A percentile compares a stretch with the other conserved stretches of the same genome.
Conservation (phyloP, 257 asterid species). For the Leptodermis oblonga region DNA sequence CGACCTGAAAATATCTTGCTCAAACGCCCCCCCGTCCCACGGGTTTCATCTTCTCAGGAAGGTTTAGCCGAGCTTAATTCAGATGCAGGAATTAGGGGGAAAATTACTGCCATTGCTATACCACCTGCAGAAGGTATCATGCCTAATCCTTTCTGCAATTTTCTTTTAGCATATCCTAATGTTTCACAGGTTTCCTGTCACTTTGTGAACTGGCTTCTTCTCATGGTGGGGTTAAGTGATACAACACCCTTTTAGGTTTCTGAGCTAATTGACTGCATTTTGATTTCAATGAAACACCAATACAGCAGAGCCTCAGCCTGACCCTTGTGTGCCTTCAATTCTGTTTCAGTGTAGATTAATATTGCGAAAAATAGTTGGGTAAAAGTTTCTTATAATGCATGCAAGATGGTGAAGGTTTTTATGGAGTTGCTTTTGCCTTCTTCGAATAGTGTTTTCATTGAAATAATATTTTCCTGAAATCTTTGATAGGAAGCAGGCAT, state of each 20-base stretch:
- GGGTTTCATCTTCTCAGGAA: constrained; percentile 62
- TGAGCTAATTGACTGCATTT: not conserved
- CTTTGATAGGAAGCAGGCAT: constrained; percentile 40
- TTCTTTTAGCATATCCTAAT: not conserved
- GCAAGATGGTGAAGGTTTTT: not conserved
- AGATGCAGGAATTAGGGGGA: constrained; percentile 46
- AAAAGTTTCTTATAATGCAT: not conserved
- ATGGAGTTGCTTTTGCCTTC: not conserved
- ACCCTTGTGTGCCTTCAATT: too few relatives aligned
- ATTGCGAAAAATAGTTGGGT: not conserved
- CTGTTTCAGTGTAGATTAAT: not conserved
- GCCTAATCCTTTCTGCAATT: not conserved
- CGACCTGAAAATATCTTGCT: constrained; percentile 67
- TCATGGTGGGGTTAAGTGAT: not conserved
- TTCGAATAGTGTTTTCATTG: not conserved
- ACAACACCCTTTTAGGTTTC: not conserved
- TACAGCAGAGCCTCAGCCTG: too few relatives aligned
- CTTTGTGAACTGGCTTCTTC: not conserved
- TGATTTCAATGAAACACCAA: not conserved
- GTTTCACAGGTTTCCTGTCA: not conserved
- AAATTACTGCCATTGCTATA: constrained; percentile 30
- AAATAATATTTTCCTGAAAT: not conserved
- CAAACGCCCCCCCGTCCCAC: constrained; percentile 74
- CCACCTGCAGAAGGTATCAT: constrained; percentile 61
- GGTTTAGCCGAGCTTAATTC: constrained; percentile 48